Evolutionary conservation across 768 basidiomycete genomes (phyloP).

Genomic region (Pleurotus platypus): DNA sequence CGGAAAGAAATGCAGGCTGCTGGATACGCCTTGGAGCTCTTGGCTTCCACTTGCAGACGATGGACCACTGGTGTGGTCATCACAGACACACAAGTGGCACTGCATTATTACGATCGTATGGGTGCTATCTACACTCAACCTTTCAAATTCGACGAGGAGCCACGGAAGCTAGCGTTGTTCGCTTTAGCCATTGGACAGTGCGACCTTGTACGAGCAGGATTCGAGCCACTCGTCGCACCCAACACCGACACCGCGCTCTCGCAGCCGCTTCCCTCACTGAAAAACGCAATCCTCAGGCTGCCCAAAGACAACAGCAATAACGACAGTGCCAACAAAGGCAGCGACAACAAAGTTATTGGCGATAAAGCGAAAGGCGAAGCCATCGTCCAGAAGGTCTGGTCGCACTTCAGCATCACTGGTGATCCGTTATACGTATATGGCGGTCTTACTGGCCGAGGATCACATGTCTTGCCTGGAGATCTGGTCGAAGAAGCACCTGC

Average conservation of each 20-base stretch:
- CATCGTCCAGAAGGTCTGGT: neutral
- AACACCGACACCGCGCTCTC: too few relatives aligned
- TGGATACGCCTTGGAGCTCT: neutral
- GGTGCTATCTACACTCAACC: neutral
- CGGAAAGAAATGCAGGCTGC: neutral
- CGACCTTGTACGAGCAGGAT: neutral
- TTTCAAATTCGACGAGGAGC: neutral
- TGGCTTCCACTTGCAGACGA: neutral
- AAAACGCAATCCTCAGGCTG: too few relatives aligned
- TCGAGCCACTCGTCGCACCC: neutral
- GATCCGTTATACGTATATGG: constrained; percentile 8
- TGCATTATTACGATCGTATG: neutral
- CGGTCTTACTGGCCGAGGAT: constrained; percentile 16
- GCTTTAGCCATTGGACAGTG: neutral
- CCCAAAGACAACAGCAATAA: too few relatives aligned
- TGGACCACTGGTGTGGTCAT: neutral
- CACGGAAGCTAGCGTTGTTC: neutral
- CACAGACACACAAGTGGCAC: neutral
- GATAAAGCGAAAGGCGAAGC: neutral
- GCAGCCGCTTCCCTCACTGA: too few relatives aligned
- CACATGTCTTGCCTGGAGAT: constrained; percentile 11
- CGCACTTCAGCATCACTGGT: neutral
- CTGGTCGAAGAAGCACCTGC: neutral
- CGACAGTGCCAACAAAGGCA: too few relatives aligned
- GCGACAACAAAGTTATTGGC: too few relatives aligned